A percentile compares a stretch with the other conserved stretches of the same genome.
These are phyloP conservation scores for Pseudovirgaria hyperparasitica DNA, from an alignment of 2,329 filamentous ascomycete species.

Conservation along the genomic window DNA sequence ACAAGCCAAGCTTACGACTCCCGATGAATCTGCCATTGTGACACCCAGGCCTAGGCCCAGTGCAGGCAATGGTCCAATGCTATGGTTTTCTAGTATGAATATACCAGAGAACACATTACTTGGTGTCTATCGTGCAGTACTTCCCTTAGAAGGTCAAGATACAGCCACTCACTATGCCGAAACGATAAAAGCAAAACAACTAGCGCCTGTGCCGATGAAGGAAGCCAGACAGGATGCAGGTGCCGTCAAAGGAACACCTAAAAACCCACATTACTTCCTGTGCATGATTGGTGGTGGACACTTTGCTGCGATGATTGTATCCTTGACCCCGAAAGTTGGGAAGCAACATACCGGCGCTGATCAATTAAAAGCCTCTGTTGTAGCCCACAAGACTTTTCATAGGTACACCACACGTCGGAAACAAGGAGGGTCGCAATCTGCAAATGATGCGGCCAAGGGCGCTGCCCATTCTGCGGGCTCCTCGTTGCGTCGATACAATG, in stretches of 20 bases:
- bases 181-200: slow-evolving; percentile 62
- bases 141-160: slow-evolving; percentile 59
- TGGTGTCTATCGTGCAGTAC: slow-evolving; percentile 73
- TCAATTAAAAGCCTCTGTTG: slow-evolving; percentile 72
- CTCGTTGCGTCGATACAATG: slow-evolving; percentile 82
- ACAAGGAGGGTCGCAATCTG: slow-evolving; percentile 88
- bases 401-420: slow-evolving; percentile 92
- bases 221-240: no score
- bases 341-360: slow-evolving; percentile 58
- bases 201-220: slow-evolving; percentile 45
- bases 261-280: slow-evolving; percentile 78
- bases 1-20: slow-evolving; percentile 60
- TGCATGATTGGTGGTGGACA: slow-evolving; percentile 99
- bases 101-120: slow-evolving; percentile 69
- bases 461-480: slow-evolving; percentile 89
- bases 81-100: slow-evolving; percentile 73
- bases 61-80: slow-evolving; percentile 56
- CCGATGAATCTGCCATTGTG: slow-evolving; percentile 35
- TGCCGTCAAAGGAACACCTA: slow-evolving; percentile 39
- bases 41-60: slow-evolving; percentile 39
- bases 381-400: slow-evolving; percentile 96
- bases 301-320: slow-evolving; percentile 93
- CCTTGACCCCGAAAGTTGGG: slow-evolving; percentile 65
- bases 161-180: slow-evolving; percentile 49
- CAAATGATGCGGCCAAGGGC: slow-evolving; percentile 89